These are phyloP conservation scores for Wickerhamomyces tratensis DNA, from an alignment of 805 yeast genomes.

Conservation along the genomic window DNA sequence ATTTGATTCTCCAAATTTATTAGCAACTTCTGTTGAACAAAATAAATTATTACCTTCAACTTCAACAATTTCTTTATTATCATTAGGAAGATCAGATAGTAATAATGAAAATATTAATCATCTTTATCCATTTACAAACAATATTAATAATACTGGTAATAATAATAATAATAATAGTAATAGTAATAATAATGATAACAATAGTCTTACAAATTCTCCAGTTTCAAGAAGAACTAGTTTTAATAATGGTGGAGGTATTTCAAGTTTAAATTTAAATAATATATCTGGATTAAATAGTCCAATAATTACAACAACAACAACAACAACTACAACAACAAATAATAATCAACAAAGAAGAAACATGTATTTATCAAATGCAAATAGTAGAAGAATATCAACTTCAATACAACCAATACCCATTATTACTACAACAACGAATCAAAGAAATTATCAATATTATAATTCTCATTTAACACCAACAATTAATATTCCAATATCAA, in stretches of 20 bases:
- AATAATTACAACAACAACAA: conserved; percentile 1
- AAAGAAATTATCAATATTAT: no score
- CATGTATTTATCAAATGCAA: background rate
- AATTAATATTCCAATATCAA: background rate
- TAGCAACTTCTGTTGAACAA: conserved; percentile 14
- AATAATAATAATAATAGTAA: no score
- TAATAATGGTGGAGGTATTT: conserved; percentile 6
- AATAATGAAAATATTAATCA: conserved; percentile 6
- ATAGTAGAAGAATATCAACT: background rate
- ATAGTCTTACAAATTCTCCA: background rate
- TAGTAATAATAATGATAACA: no score
- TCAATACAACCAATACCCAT: conserved; percentile 4
- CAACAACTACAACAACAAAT: conserved; percentile 2
- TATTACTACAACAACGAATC: background rate
- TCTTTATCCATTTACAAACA: background rate
- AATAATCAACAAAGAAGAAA: background rate
- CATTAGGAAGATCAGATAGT: conserved; percentile 7
- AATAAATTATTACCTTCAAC: conserved; percentile 9
- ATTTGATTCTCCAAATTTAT: conserved; percentile 11
- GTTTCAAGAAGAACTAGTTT: conserved; percentile 9
- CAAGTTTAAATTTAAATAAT: conserved; percentile 1
- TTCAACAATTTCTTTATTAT: conserved; percentile 15
- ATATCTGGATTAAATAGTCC: background rate
- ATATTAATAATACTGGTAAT: no score
- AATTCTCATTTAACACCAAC: no score